Percentiles rank a stretch among this genome's conserved stretches.
Evolutionary conservation across 202 grass and related monocot genomes (phyloP).

Genomic region (Bolboschoenoplectus hybrid): DNA sequence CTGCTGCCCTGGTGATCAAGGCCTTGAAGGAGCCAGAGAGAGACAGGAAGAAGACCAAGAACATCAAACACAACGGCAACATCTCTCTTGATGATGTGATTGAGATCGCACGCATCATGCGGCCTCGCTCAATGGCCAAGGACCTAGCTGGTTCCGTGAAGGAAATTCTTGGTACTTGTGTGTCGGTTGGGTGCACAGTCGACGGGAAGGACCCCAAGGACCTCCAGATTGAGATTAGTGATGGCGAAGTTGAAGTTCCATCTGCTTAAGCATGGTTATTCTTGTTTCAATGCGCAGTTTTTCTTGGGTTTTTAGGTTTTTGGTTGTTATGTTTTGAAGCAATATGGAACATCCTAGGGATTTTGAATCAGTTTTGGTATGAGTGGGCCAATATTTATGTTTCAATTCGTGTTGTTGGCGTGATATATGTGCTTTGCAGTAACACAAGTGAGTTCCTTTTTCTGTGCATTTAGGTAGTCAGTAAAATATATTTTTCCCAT

Average conservation of each 20-base stretch:
- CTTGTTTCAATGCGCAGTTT: conserved; percentile 24
- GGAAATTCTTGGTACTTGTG: conserved; percentile 85
- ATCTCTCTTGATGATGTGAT: conserved; percentile 78
- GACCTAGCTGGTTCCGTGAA: conserved; percentile 70
- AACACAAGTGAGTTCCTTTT: conserved; percentile 14
- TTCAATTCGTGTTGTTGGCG: conserved; percentile 17
- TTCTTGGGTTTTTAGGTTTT: conserved; percentile 27
- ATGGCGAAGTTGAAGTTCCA: conserved; percentile 74
- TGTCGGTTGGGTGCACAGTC: conserved; percentile 82
- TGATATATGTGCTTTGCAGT: not conserved
- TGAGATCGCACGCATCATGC: conserved; percentile 76
- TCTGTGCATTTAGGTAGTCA: conserved; percentile 14
- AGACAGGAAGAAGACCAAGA: conserved; percentile 86
- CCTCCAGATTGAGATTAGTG: conserved; percentile 68
- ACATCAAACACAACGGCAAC: conserved; percentile 83
- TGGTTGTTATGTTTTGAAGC: conserved; percentile 25
- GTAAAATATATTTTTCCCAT: not conserved
- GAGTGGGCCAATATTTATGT: conserved; percentile 28
- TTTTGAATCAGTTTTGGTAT: conserved; percentile 32
- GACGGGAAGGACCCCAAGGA: conserved; percentile 89
- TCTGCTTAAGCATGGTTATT: conserved; percentile 49
- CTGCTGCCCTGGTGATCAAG: conserved; percentile 89
- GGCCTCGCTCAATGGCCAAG: conserved; percentile 77
- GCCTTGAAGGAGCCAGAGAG: conserved; percentile 83
- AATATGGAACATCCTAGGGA: conserved; percentile 7